Conservation (phyloP, 345 rosid genomes). For the Trapa bicornis region DNA sequence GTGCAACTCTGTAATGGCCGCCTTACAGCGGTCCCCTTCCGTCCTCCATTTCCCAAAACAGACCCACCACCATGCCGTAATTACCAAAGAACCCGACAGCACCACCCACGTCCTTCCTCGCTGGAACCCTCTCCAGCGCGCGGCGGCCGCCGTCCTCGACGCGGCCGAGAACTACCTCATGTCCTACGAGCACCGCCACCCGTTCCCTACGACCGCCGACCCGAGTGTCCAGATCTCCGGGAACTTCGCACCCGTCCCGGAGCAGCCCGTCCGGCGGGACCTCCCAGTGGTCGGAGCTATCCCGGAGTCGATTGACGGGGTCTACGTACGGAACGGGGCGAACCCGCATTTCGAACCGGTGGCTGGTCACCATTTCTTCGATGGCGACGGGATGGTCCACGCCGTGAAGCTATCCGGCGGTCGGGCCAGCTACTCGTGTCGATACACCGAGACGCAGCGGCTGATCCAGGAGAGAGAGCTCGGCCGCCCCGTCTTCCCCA, state of each 20-base stretch:
- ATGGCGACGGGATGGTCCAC: slow-evolving; percentile 95
- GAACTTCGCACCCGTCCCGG: slow-evolving; percentile 78
- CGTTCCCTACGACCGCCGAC: slow-evolving; percentile 71
- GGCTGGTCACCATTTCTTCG: slow-evolving; percentile 83
- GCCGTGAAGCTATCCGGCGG: slow-evolving; percentile 49
- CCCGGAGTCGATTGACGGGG: slow-evolving; percentile 68
- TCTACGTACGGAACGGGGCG: slow-evolving; percentile 81
- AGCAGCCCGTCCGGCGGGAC: slow-evolving; percentile 31
- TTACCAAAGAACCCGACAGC: slow-evolving; percentile 16
- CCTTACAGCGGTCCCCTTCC: slow-evolving; percentile 32
- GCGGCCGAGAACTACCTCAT: slow-evolving; percentile 49
- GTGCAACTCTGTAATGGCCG: slow-evolving; percentile 13
- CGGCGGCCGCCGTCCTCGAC: slow-evolving; percentile 48
- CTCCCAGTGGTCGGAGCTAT: slow-evolving; percentile 57
- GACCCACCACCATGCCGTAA: slow-evolving; percentile 10
- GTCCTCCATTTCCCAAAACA: slow-evolving; percentile 43
- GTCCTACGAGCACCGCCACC: slow-evolving; percentile 41
- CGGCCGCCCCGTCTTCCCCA: slow-evolving; percentile 68
- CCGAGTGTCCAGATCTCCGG: slow-evolving; percentile 71
- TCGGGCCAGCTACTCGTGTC: slow-evolving; percentile 66
- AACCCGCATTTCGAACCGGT: slow-evolving; percentile 74
- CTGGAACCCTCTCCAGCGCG: slow-evolving; percentile 61
- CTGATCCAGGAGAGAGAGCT: slow-evolving; percentile 37
- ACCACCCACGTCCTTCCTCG: slow-evolving; percentile 7
- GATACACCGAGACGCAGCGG: slow-evolving; percentile 67